phyloP scores from a whole-genome alignment of 2,329 filamentous ascomycete genomes.

The Pezicula carpinea region DNA sequence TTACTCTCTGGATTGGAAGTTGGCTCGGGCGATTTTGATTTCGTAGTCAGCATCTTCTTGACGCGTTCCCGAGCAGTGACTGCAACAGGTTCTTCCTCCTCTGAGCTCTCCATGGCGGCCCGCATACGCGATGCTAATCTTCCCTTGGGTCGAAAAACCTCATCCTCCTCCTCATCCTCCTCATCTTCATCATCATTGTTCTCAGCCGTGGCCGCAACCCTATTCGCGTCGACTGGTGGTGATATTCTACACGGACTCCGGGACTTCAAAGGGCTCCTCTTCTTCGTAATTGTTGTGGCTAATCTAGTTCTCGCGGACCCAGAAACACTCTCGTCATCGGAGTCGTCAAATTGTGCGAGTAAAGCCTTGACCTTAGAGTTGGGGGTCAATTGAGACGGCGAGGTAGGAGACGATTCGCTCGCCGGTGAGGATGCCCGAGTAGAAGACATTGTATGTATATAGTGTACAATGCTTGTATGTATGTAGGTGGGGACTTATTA shows the following conservation, averaged over 20 bases:
- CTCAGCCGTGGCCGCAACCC: not conserved
- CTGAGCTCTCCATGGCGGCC: constrained; percentile 23
- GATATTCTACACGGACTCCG: not conserved
- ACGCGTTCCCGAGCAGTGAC: constrained; percentile 36
- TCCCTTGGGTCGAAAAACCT: constrained; percentile 52
- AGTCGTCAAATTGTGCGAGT: constrained; percentile 46
- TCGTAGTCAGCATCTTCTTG: constrained; percentile 36
- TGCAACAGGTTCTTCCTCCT: constrained; percentile 11
- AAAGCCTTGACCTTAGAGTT: constrained; percentile 51
- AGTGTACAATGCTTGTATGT: not conserved
- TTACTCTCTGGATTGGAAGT: constrained; percentile 29
- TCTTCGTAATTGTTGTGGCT: constrained; percentile 6
- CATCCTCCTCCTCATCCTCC: constrained; percentile 43
- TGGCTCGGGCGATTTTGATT: constrained; percentile 26
- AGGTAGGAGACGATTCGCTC: constrained; percentile 37
- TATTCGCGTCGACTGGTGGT: constrained; percentile 4
- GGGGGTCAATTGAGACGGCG: constrained; percentile 40
- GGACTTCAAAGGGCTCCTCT: constrained; percentile 9
- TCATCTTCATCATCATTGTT: constrained; percentile 13
- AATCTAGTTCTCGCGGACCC: constrained; percentile 18
- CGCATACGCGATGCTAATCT: constrained; percentile 62
- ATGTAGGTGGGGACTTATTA: not conserved
- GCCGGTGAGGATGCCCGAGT: constrained; percentile 42
- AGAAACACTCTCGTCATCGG: constrained; percentile 30
- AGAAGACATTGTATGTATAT: constrained; percentile 40